Evolutionary conservation across 495 filamentous ascomycete species (phyloP).

Genomic region (Penicillium mononematosum): DNA sequence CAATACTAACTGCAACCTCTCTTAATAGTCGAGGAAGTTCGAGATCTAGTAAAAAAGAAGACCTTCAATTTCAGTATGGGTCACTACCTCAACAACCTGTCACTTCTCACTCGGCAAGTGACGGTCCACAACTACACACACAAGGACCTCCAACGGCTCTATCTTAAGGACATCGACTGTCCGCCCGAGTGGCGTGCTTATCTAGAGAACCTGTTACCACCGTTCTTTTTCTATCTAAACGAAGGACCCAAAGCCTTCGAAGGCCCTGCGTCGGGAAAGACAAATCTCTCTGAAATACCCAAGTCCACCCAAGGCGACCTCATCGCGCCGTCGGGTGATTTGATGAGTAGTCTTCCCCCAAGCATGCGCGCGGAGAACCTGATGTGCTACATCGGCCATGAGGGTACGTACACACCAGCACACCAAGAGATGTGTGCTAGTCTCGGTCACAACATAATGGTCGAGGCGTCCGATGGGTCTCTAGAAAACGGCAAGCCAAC

Average conservation of each 20-base stretch:
- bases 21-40: constrained; percentile 59
- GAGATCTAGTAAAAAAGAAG: constrained; percentile 65
- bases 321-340: constrained; percentile 70
- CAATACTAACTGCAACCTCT: constrained; percentile 12
- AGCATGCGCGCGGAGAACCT: constrained; percentile 90
- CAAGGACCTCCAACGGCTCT: constrained; percentile 74
- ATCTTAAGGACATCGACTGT: constrained; percentile 95
- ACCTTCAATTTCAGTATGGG: constrained; percentile 61
- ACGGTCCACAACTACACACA: constrained; percentile 65
- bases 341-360: constrained; percentile 89
- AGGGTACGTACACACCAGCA: constrained; percentile 94
- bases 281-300: neutral
- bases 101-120: constrained; percentile 72
- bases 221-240: constrained; percentile 81
- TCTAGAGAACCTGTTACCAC: constrained; percentile 73
- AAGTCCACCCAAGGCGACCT: constrained; percentile 8
- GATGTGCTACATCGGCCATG: constrained; percentile 98
- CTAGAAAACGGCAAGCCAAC: constrained; percentile 63
- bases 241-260: constrained; percentile 62
- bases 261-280: constrained; percentile 29
- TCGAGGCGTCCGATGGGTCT: constrained; percentile 68
- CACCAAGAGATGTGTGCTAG: constrained; percentile 98
- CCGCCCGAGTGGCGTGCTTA: constrained; percentile 78
- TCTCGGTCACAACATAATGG: constrained; percentile 96
- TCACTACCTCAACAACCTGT: constrained; percentile 85